Evolutionary conservation across 306 rosid genomes (phyloP).

Genomic region (Hylodesmum podocarpum): DNA sequence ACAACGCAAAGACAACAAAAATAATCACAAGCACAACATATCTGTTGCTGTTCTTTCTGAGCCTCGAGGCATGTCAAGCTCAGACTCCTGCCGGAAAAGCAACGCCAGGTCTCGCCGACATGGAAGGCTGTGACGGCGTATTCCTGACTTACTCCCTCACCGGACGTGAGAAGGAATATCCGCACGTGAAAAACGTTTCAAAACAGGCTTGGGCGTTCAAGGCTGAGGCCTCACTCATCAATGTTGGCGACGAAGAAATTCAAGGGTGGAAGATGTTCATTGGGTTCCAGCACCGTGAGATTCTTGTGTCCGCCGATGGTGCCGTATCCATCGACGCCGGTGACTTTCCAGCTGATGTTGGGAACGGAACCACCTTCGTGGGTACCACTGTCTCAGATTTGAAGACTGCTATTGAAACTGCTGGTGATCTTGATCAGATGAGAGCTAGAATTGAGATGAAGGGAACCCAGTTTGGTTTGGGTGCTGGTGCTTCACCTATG

Average conservation of each 20-base stretch:
- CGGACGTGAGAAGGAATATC: slow-evolving; percentile 50
- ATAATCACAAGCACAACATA: not conserved
- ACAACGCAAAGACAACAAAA: not conserved
- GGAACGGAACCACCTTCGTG: slow-evolving; percentile 63
- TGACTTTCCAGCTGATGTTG: slow-evolving; percentile 64
- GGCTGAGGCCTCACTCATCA: slow-evolving; percentile 52
- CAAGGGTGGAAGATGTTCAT: slow-evolving; percentile 70
- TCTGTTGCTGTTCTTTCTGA: not conserved
- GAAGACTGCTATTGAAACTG: slow-evolving; percentile 72
- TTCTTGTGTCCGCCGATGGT: slow-evolving; percentile 57
- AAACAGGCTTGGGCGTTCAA: slow-evolving; percentile 87
- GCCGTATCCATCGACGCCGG: slow-evolving; percentile 53
- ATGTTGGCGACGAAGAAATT: slow-evolving; percentile 61
- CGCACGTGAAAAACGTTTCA: slow-evolving; percentile 57
- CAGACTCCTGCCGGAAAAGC: slow-evolving; percentile 30
- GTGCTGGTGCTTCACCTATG: slow-evolving; percentile 47
- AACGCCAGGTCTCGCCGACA: not conserved
- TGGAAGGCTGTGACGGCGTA: slow-evolving; percentile 62
- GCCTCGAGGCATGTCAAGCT: slow-evolving; percentile 32
- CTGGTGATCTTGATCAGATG: slow-evolving; percentile 60
- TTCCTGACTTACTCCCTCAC: slow-evolving; percentile 59
- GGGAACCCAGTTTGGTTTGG: slow-evolving; percentile 72
- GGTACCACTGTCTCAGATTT: slow-evolving; percentile 56
- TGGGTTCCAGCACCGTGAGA: slow-evolving; percentile 76
- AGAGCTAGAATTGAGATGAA: slow-evolving; percentile 37